Evolutionary conservation across 306 rosid genomes (phyloP), one percentile per base, ranked within the genome.

Genomic region (Sicyos baderoa): DNA sequence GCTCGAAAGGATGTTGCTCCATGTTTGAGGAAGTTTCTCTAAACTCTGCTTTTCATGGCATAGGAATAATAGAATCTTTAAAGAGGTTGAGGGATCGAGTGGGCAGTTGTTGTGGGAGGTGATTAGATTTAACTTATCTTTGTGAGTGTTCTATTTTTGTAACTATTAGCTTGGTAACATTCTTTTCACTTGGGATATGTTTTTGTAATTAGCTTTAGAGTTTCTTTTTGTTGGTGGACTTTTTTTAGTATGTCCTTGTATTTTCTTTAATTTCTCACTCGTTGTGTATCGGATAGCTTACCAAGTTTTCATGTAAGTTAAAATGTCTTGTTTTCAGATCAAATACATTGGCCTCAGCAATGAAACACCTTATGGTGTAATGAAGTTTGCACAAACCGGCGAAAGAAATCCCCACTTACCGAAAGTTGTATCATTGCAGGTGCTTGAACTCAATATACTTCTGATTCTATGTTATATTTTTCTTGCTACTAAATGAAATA

Each of bases 351-450:
- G 98, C 77, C 88, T 93, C 54, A 85, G 98, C 79, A 92, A 89
- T 56, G 96, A 92, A 82, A 92, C 98, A 2, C 89, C 98, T 15
- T 93, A 89, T 71, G 98, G 98, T 27, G 40, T 86, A 57, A 93
- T 93, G 98, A 93, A 93, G 82, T 93, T 93, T 82, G 78, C 84
- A 81, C 88, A 86, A 80, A 81, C 62, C 68, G 86, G 91, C 67
- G 83, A 85, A 82, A 84, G 79, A 50, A 72, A 44, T 44, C 40
- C 81, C 74, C 45, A 76, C 68, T 53, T 17, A 72, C 87, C 86
- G 15, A 86, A 80, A 84, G 82, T 93, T 61, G 76, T 89, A 65
- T 83, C 98, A 72, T 47, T 93, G 82, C 98, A 93, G 98, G 98
- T 92, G 79, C 66, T 59, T 27, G 60, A 76, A 54, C 61, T 51